Percentiles rank a stretch among this genome's conserved stretches.
Evolutionary conservation across 2,329 filamentous ascomycete species (phyloP).

Genomic region (Curvularia sp.): DNA sequence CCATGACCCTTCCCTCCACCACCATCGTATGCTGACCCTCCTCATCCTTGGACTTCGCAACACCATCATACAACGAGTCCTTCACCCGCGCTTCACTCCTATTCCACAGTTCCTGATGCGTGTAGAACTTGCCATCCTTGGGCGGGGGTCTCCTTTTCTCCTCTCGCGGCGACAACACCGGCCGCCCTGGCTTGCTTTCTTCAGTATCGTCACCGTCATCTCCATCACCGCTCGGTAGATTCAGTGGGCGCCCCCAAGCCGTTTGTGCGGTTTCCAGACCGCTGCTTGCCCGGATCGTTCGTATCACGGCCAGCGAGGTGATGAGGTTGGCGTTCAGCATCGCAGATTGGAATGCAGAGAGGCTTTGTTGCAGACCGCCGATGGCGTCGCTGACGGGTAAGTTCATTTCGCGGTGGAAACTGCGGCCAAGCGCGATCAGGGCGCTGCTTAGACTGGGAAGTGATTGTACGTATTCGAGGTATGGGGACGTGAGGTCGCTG

Average conservation of each 20-base stretch:
- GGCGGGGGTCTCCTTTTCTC: slow-evolving; percentile 15
- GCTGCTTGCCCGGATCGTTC: slow-evolving; percentile 47
- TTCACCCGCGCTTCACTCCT: slow-evolving; percentile 10
- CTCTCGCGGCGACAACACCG: not conserved
- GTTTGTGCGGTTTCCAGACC: slow-evolving; percentile 41
- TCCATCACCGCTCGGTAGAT: slow-evolving; percentile 34
- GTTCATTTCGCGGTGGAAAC: slow-evolving; percentile 50
- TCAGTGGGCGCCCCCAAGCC: slow-evolving; percentile 44
- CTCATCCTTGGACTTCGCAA: slow-evolving; percentile 12
- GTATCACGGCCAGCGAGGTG: slow-evolving; percentile 34
- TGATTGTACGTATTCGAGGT: slow-evolving; percentile 41
- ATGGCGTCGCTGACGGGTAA: slow-evolving; percentile 43
- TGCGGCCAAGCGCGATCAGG: slow-evolving; percentile 40
- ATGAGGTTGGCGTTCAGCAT: slow-evolving; percentile 39
- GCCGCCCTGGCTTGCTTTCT: not conserved
- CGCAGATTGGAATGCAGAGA: slow-evolving; percentile 40
- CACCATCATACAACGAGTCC: slow-evolving; percentile 4
- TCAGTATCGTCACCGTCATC: slow-evolving; percentile 4
- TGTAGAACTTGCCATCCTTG: slow-evolving; percentile 26
- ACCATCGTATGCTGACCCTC: slow-evolving; percentile 6
- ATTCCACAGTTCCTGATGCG: slow-evolving; percentile 43
- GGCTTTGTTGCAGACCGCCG: slow-evolving; percentile 36
- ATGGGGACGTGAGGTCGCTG: slow-evolving; percentile 32
- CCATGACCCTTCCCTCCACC: slow-evolving; percentile 1
- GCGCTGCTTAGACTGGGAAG: slow-evolving; percentile 39